These are phyloP conservation scores for Annulohypoxylon maeteangense DNA, from an alignment of 495 filamentous ascomycete genomes.

Conservation along the genomic window DNA sequence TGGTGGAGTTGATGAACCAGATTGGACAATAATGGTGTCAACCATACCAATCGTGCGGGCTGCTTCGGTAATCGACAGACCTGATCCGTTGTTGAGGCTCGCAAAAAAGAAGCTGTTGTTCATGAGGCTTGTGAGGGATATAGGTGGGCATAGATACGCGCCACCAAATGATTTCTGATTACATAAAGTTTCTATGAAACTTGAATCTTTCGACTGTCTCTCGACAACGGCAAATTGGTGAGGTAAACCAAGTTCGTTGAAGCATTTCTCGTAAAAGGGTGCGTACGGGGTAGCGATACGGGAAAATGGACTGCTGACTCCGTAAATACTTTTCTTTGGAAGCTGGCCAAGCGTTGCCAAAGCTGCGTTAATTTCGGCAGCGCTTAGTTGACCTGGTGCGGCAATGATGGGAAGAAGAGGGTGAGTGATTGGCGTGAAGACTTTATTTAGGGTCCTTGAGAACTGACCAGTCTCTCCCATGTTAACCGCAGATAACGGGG, in stretches of 20 bases:
- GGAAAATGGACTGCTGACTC: slow-evolving; percentile 72
- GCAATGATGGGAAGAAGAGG: slow-evolving; percentile 85
- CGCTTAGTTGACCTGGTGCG: slow-evolving; percentile 83
- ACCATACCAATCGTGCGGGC: slow-evolving; percentile 79
- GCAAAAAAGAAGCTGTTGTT: slow-evolving; percentile 54
- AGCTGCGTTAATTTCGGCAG: slow-evolving; percentile 83
- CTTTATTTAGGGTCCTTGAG: slow-evolving; percentile 80
- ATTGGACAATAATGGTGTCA: slow-evolving; percentile 77
- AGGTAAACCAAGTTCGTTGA: slow-evolving; percentile 86
- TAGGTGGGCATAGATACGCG: slow-evolving; percentile 78
- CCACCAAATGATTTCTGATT: slow-evolving; percentile 79
- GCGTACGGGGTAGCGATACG: slow-evolving; percentile 74
- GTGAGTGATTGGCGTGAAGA: slow-evolving; percentile 88
- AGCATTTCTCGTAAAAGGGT: slow-evolving; percentile 87
- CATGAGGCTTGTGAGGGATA: slow-evolving; percentile 59
- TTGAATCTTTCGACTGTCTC: slow-evolving; percentile 68
- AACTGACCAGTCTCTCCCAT: slow-evolving; percentile 87
- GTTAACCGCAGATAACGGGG: slow-evolving; percentile 82
- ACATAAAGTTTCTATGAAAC: slow-evolving; percentile 70
- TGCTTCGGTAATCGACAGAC: slow-evolving; percentile 75
- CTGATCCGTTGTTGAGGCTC: slow-evolving; percentile 60
- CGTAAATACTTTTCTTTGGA: slow-evolving; percentile 81
- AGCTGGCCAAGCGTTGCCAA: slow-evolving; percentile 81
- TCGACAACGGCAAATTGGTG: slow-evolving; percentile 82
- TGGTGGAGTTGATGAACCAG: slow-evolving; percentile 47